These are phyloP conservation scores for Candida ovalis DNA, from an alignment of 805 yeast genomes.

Conservation along the genomic window DNA sequence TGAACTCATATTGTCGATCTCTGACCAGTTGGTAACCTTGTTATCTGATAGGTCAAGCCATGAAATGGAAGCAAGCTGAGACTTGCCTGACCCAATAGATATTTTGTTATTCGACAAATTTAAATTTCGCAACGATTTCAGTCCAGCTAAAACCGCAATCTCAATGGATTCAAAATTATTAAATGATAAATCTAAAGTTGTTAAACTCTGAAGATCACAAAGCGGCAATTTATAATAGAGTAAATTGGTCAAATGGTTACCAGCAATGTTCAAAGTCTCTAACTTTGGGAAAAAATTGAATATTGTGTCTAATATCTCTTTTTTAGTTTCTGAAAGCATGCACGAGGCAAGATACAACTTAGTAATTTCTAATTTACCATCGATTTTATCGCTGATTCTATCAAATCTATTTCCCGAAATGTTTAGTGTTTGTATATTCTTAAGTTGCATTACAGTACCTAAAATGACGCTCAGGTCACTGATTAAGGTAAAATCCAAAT, in stretches of 20 bases:
- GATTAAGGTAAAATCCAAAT: conserved; percentile 59
- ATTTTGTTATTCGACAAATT: conserved; percentile 38
- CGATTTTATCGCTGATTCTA: neutral
- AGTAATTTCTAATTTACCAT: conserved; percentile 6
- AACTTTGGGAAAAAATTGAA: conserved; percentile 16
- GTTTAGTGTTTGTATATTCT: conserved; percentile 38
- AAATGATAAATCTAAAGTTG: conserved; percentile 30
- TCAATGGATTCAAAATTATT: conserved; percentile 35
- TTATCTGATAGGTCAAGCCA: conserved; percentile 53
- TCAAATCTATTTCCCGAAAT: conserved; percentile 52
- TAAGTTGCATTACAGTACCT: conserved; percentile 34
- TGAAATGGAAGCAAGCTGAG: conserved; percentile 9
- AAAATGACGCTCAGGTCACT: conserved; percentile 36
- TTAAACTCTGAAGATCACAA: conserved; percentile 1
- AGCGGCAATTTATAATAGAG: conserved; percentile 18
- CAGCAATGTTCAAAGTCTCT: conserved; percentile 30
- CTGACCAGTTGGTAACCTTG: conserved; percentile 41
- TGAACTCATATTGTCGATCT: conserved; percentile 40
- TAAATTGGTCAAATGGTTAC: conserved; percentile 11
- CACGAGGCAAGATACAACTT: conserved; percentile 21
- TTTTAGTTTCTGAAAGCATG: conserved; percentile 4
- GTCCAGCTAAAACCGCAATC: conserved; percentile 7
- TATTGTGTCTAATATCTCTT: neutral
- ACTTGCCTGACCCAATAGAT: neutral
- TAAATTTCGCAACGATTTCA: conserved; percentile 20